Conservation (phyloP, 1,284 basidiomycete species). For the Sporisorium exsertum region DNA sequence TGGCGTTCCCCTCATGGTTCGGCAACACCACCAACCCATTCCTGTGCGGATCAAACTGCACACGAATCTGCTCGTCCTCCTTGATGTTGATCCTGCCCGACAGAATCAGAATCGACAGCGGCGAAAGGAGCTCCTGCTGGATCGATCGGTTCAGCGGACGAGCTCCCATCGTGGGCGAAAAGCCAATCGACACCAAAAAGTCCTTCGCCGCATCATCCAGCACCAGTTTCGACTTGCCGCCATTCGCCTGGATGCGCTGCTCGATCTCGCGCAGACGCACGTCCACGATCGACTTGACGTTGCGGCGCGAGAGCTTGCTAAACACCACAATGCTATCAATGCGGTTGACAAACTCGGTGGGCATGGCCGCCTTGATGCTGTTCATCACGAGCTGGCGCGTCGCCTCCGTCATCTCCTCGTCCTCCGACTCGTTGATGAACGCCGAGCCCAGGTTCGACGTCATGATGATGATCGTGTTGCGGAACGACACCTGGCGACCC, state of each 20-base stretch:
- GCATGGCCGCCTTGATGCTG: constrained; percentile 73
- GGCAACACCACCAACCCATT: constrained; percentile 85
- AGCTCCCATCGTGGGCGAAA: constrained; percentile 72
- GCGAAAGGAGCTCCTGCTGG: constrained; percentile 92
- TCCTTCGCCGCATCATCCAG: constrained; percentile 82
- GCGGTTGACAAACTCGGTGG: constrained; percentile 75
- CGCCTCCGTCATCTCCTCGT: constrained; percentile 71
- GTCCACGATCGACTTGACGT: constrained; percentile 73
- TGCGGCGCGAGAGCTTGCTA: constrained; percentile 71
- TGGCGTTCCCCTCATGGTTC: constrained; percentile 76
- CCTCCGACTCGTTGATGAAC: constrained; percentile 73
- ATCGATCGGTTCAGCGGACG: constrained; percentile 91
- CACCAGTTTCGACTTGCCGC: constrained; percentile 81
- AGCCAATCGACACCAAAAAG: constrained; percentile 77
- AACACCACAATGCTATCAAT: constrained; percentile 73
- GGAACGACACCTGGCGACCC: constrained; percentile 66
- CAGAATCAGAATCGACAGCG: constrained; percentile 86
- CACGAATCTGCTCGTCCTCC: constrained; percentile 82
- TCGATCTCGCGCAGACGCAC: constrained; percentile 75
- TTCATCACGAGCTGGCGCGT: constrained; percentile 70
- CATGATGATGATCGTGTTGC: constrained; percentile 70
- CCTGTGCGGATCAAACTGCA: constrained; percentile 84
- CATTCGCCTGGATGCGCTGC: constrained; percentile 78
- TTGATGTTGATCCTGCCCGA: constrained; percentile 82
- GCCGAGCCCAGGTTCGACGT: constrained; percentile 74